Percentiles rank a stretch among this genome's conserved stretches.
Evolutionary conservation across 2,329 filamentous ascomycete species (phyloP).

Genomic region (Fusarium sp.): DNA sequence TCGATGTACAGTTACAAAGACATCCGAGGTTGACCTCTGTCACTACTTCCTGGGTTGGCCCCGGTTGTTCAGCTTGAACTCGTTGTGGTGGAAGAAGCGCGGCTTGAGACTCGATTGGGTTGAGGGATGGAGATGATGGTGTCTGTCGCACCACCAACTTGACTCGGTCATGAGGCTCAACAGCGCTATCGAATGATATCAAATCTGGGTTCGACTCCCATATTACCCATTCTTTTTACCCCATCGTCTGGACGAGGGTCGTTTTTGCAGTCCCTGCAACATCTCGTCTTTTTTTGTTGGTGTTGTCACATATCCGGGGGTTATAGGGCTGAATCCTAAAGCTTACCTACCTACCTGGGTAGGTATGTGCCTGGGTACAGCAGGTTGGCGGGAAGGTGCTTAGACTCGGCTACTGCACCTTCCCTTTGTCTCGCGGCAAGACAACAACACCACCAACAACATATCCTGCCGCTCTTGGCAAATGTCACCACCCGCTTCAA

Average conservation of each 20-base stretch:
- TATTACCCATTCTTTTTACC: constrained; percentile 22
- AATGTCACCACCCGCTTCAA: not conserved
- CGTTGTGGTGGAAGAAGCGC: not conserved
- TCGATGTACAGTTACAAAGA: not conserved
- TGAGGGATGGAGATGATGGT: not conserved
- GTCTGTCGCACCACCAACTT: not conserved
- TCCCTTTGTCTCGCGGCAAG: not conserved
- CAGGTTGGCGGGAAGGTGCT: not conserved
- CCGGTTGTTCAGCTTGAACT: not conserved
- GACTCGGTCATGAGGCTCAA: not conserved
- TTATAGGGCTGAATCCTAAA: not conserved
- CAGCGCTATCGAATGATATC: accelerated
- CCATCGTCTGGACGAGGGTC: not conserved
- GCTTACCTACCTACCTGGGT: not conserved
- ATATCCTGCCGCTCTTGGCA: constrained; percentile 10
- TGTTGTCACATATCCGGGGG: not conserved
- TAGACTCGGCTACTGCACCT: not conserved
- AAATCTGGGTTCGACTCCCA: constrained; percentile 27
- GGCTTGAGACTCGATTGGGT: not conserved
- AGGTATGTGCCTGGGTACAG: not conserved
- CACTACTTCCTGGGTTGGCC: not conserved
- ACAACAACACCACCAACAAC: not conserved
- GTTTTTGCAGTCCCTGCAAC: not conserved
- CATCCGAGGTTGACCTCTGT: not conserved
- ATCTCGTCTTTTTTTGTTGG: not conserved